Conservation (phyloP, 139 green algal species). For the Coccomyxa sp. region DNA sequence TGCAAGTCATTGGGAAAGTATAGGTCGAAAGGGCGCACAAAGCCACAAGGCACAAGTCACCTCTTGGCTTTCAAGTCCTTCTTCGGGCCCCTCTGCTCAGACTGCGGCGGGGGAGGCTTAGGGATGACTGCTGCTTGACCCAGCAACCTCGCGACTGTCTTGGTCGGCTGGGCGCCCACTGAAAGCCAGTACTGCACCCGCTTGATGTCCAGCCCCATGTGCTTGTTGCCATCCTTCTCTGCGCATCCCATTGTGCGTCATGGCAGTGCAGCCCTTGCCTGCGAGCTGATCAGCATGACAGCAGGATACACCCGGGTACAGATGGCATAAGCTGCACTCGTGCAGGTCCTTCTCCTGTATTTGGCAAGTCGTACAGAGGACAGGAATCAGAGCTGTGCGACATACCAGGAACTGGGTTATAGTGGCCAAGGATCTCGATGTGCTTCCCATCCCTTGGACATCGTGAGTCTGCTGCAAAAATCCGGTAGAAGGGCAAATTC, state of each 20-base stretch:
- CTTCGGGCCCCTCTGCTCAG: slow-evolving; percentile 27
- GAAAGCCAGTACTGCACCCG: slow-evolving; percentile 86
- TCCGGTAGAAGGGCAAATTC: slow-evolving; percentile 79
- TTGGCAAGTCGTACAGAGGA: too few relatives aligned
- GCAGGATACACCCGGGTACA: background rate
- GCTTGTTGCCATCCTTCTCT: slow-evolving; percentile 83
- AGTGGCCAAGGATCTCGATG: slow-evolving; percentile 77
- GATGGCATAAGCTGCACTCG: background rate
- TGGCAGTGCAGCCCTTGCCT: background rate
- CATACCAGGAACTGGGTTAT: slow-evolving; percentile 71
- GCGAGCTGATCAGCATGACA: background rate
- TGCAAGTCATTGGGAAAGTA: too few relatives aligned
- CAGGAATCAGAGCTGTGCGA: background rate
- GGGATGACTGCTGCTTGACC: slow-evolving; percentile 69
- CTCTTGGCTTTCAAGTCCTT: slow-evolving; percentile 41
- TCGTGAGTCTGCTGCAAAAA: slow-evolving; percentile 70
- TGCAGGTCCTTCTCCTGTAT: too few relatives aligned
- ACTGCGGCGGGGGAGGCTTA: slow-evolving; percentile 27
- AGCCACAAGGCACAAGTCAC: too few relatives aligned
- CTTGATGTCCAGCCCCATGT: slow-evolving; percentile 73
- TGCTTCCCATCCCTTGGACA: slow-evolving; percentile 69
- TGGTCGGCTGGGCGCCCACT: slow-evolving; percentile 71
- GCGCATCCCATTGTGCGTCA: background rate
- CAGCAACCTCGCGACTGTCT: slow-evolving; percentile 68
- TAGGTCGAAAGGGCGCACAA: too few relatives aligned